phyloP scores from a whole-genome alignment of 2,329 filamentous ascomycete genomes.

The Acrocalymma vagum region DNA sequence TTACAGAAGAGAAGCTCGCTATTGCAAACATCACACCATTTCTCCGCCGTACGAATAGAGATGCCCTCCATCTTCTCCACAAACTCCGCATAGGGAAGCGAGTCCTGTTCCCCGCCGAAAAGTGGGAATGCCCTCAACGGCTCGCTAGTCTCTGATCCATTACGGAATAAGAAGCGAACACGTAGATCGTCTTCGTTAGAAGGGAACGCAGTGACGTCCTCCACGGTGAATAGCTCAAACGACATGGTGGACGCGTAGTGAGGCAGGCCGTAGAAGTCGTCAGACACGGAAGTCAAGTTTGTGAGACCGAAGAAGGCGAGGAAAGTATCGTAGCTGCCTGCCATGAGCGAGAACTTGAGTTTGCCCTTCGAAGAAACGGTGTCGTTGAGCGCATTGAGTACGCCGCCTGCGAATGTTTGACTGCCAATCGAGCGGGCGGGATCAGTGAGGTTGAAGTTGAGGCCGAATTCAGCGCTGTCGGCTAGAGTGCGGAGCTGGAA shows the following conservation, averaged over 20 bases:
- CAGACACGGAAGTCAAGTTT: slow-evolving; percentile 41
- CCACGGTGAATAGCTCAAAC: slow-evolving; percentile 60
- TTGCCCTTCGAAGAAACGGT: slow-evolving; percentile 36
- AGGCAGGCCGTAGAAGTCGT: slow-evolving; percentile 60
- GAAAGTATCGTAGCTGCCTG: slow-evolving; percentile 60
- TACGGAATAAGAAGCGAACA: slow-evolving; percentile 63
- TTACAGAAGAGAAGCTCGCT: slow-evolving; percentile 58
- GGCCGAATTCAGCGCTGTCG: slow-evolving; percentile 16
- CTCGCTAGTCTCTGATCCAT: slow-evolving; percentile 55
- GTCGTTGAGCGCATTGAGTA: slow-evolving; percentile 41
- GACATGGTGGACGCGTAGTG: slow-evolving; percentile 58
- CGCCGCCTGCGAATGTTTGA: slow-evolving; percentile 42
- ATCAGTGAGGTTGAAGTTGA: slow-evolving; percentile 13
- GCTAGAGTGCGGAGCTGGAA: slow-evolving; percentile 16
- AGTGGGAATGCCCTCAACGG: slow-evolving; percentile 53
- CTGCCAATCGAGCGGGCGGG: slow-evolving; percentile 44
- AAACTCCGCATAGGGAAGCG: slow-evolving; percentile 60
- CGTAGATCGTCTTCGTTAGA: slow-evolving; percentile 54
- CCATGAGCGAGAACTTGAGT: slow-evolving; percentile 49
- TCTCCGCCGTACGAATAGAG: slow-evolving; percentile 42
- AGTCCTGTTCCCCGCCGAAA: slow-evolving; percentile 53
- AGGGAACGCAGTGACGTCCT: slow-evolving; percentile 35
- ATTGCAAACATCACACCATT: slow-evolving; percentile 61
- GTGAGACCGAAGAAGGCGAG: slow-evolving; percentile 60
- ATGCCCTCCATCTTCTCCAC: slow-evolving; percentile 9